phyloP scores from a whole-genome alignment of 2,329 filamentous ascomycete species.

The Aureobasidium leucospermi region DNA sequence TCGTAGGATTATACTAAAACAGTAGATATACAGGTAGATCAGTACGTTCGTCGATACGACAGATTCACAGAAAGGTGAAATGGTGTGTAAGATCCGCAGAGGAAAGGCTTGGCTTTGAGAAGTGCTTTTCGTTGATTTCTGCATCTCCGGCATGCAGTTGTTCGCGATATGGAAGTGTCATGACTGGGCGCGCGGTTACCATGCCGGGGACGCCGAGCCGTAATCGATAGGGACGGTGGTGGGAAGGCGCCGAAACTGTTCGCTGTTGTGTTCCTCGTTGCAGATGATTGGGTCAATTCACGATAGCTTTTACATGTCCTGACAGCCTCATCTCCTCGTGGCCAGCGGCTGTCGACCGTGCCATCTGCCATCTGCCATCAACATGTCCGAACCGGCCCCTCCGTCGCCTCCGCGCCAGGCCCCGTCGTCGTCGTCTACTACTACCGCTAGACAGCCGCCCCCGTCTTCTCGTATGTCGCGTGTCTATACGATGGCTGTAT shows the following conservation, averaged over 20 bases:
- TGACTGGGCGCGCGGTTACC: not conserved
- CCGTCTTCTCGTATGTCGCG: slow-evolving; percentile 32
- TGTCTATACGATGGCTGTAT: not conserved
- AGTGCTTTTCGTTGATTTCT: not conserved
- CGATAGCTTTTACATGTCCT: not conserved
- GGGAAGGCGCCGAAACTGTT: not conserved
- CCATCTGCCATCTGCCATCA: not conserved
- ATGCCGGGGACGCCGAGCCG: not conserved
- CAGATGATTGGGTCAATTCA: not conserved
- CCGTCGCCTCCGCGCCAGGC: not conserved
- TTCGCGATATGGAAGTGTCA: not conserved
- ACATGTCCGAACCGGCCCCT: not conserved
- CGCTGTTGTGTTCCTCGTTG: not conserved
- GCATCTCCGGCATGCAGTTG: not conserved
- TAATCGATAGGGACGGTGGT: slow-evolving; percentile 6
- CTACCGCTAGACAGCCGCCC: slow-evolving; percentile 14
- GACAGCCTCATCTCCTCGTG: not conserved
- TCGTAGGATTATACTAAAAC: not conserved
- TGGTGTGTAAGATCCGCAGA: not conserved
- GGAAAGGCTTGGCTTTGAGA: not conserved
- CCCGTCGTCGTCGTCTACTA: not conserved
- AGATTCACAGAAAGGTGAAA: not conserved
- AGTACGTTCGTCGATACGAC: not conserved
- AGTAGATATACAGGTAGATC: not conserved
- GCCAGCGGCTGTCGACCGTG: not conserved